Evolutionary conservation across 805 yeast species (phyloP).

Genomic region (Blastobotrys peoriensis): DNA sequence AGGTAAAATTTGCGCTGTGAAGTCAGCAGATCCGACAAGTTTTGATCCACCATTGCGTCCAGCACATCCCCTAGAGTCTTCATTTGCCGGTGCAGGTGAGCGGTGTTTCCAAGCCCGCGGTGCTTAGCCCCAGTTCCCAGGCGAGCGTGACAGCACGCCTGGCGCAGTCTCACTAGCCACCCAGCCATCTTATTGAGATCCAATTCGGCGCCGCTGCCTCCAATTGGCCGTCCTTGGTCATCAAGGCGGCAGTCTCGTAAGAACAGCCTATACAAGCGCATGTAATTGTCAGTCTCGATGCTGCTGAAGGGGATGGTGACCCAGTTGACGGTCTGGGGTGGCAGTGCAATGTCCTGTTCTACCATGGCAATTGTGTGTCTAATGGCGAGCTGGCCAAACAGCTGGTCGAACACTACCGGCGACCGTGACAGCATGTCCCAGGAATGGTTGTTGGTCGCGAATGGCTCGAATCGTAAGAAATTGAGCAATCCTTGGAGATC

Average conservation of each 20-base stretch:
- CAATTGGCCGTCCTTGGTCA: slow-evolving; percentile 4
- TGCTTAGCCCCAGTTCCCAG: slow-evolving; percentile 17
- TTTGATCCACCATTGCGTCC: slow-evolving; percentile 53
- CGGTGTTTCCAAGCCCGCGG: slow-evolving; percentile 20
- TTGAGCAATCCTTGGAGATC: slow-evolving; percentile 69
- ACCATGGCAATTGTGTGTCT: slow-evolving; percentile 87
- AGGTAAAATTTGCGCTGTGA: slow-evolving; percentile 45
- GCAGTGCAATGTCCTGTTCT: slow-evolving; percentile 66
- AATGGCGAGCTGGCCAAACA: slow-evolving; percentile 53
- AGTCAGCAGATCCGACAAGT: slow-evolving; percentile 43
- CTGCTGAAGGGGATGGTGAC: slow-evolving; percentile 71
- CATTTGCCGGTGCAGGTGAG: slow-evolving; percentile 28
- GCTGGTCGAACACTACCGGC: slow-evolving; percentile 39
- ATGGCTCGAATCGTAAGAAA: slow-evolving; percentile 65
- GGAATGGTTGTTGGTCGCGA: slow-evolving; percentile 37
- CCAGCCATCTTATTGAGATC: slow-evolving; percentile 39
- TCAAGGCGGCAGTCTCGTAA: slow-evolving; percentile 43
- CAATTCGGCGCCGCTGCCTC: neutral
- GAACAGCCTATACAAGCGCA: slow-evolving; percentile 56
- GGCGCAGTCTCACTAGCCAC: slow-evolving; percentile 71
- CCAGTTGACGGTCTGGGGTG: slow-evolving; percentile 67
- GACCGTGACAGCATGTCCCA: slow-evolving; percentile 37
- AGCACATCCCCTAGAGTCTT: slow-evolving; percentile 65
- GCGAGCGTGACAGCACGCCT: slow-evolving; percentile 74
- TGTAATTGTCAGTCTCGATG: slow-evolving; percentile 80